These are phyloP conservation scores for Serendipita sp. DNA, from an alignment of 768 basidiomycete species.

Conservation along the genomic window DNA sequence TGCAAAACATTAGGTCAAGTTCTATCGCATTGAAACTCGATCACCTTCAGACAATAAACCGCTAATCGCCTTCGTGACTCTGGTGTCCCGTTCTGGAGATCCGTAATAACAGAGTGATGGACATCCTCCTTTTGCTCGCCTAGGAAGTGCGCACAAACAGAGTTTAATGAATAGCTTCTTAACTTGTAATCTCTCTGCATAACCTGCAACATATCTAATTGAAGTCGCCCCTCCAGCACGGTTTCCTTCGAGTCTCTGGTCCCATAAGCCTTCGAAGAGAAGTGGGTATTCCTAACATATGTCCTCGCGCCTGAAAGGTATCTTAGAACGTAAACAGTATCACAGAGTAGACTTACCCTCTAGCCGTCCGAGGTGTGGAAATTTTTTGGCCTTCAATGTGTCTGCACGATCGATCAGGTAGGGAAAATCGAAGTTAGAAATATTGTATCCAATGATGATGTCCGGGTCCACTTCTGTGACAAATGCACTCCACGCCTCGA, in stretches of 20 bases:
- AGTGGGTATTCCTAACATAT: constrained; percentile 83
- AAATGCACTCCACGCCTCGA: constrained; percentile 80
- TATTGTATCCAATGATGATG: constrained; percentile 93
- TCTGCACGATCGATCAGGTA: constrained; percentile 89
- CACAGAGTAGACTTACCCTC: constrained; percentile 33
- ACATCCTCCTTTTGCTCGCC: constrained; percentile 99
- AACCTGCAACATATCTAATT: constrained; percentile 89
- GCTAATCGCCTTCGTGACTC: constrained; percentile 86
- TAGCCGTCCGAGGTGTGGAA: constrained; percentile 61
- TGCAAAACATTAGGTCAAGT: constrained; percentile 18
- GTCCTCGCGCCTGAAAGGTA: constrained; percentile 27
- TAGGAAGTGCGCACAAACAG: constrained; percentile 93
- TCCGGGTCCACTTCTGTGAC: constrained; percentile 85
- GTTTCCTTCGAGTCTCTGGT: constrained; percentile 95
- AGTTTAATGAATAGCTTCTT: constrained; percentile 91
- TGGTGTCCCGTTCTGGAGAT: constrained; percentile 88
- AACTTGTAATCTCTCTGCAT: constrained; percentile 99
- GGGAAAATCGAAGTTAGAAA: constrained; percentile 85
- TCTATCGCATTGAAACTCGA: constrained; percentile 1
- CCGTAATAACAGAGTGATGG: constrained; percentile 95
- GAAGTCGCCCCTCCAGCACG: constrained; percentile 74
- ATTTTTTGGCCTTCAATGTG: constrained; percentile 50
- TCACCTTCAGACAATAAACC: constrained; percentile 92
- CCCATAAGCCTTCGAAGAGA: constrained; percentile 95
- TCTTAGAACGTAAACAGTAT: neutral